Evolutionary conservation across 1,284 basidiomycete species (phyloP).

Genomic region (Somion occarium): DNA sequence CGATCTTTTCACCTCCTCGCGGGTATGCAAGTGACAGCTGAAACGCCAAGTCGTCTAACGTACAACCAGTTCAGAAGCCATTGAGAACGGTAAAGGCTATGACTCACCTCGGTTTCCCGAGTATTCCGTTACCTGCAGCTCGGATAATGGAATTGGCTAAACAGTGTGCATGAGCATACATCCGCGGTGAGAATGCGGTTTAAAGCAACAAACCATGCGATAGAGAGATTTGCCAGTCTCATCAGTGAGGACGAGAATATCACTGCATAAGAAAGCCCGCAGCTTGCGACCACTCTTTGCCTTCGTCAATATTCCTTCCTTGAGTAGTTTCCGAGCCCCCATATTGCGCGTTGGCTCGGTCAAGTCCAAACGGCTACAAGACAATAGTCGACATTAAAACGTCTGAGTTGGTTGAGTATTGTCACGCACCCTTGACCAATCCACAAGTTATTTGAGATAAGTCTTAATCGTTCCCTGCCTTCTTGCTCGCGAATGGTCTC

Average conservation of each 20-base stretch:
- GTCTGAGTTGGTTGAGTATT: neutral
- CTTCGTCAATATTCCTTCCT: conserved; percentile 78
- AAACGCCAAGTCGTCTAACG: conserved; percentile 59
- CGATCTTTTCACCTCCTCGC: conserved; percentile 70
- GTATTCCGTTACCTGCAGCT: conserved; percentile 54
- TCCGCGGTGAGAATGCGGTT: too few species aligned
- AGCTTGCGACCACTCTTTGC: conserved; percentile 81
- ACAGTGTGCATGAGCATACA: too few species aligned
- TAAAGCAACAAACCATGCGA: conserved; percentile 58
- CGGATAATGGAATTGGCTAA: conserved; percentile 69
- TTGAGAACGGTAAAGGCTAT: neutral
- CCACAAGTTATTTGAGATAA: conserved; percentile 78
- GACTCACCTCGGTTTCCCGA: conserved; percentile 42
- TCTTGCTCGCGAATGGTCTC: conserved; percentile 88
- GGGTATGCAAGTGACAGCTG: conserved; percentile 63
- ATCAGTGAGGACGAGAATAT: conserved; percentile 78
- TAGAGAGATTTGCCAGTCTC: conserved; percentile 65
- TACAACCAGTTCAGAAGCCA: neutral
- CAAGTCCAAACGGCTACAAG: conserved; percentile 74
- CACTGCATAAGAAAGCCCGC: conserved; percentile 73
- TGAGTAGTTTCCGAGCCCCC: conserved; percentile 72
- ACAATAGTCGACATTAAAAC: neutral
- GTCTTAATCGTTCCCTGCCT: conserved; percentile 64
- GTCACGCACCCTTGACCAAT: conserved; percentile 74
- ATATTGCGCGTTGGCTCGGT: conserved; percentile 82